Evolutionary conservation across 257 asterid genomes (phyloP).

Genomic region (Przewalskia tangutica): DNA sequence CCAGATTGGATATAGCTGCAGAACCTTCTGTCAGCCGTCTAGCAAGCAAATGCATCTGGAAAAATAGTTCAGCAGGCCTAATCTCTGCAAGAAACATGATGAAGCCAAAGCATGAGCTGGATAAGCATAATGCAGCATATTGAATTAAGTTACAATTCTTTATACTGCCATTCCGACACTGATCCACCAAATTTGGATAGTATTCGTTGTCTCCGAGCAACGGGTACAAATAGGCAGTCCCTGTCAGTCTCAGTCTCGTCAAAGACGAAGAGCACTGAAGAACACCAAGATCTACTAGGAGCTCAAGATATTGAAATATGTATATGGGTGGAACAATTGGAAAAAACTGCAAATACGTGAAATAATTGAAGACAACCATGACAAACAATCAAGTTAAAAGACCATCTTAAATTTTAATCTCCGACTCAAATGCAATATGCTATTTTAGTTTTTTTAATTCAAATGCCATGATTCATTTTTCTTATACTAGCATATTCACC

Average conservation of each 20-base stretch:
- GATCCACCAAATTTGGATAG: not conserved
- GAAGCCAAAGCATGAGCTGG: not conserved
- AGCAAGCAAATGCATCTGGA: constrained; percentile 77
- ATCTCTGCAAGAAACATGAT: constrained; percentile 36
- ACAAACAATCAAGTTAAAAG: not conserved
- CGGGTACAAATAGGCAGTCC: not conserved
- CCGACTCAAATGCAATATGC: not conserved
- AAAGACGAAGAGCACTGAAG: not conserved
- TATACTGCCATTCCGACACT: not conserved
- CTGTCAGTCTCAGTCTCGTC: not conserved
- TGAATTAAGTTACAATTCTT: not conserved
- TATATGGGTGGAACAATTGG: not conserved
- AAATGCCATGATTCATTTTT: not conserved
- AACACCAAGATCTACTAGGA: not conserved
- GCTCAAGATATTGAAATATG: not conserved
- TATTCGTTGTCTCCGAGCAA: not conserved
- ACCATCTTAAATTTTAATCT: not conserved
- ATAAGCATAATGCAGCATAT: not conserved
- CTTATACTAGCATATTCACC: not conserved
- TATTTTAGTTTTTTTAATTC: not conserved
- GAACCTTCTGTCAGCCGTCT: constrained; percentile 20
- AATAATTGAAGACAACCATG: not conserved
- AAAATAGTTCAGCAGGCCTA: constrained; percentile 76
- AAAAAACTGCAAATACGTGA: not conserved
- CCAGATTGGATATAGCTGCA: constrained; percentile 12